Base-by-base conservation (phyloP, 208 protist genomes). In the Trypanosoma platydactyli region DNA sequence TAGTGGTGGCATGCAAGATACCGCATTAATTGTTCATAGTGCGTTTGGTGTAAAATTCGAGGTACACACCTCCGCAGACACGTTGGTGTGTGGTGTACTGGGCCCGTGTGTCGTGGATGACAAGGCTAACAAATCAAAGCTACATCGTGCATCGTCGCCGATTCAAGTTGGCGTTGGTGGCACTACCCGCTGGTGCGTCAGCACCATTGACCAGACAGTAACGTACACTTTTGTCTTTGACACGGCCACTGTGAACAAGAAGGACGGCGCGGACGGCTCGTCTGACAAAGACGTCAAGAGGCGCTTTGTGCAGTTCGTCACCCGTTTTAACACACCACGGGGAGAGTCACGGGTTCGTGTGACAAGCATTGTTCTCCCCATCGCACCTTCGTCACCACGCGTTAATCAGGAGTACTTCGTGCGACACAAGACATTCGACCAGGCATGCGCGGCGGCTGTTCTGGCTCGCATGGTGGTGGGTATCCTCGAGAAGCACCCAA, bases 291-390 rank as follows among this genome's bases (percentile, higher is more conserved):
- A 64, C 1, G n/a, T 41, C 11, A 80, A 84, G 66, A 58, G 75
- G 15, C 88, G 94, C 29, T 97, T 94, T 60, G 50, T 97, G 1
- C 94, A 99, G 82, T 98, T 99, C 50, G 83, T 95, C 0, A 99
- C 98, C 5, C 79, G 79, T 18, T 99, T 99, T 78, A 80, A 87
- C 65, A 88, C 94, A 16, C 56, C 80, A 40, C 61, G 78, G 45
- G 89, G 89, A 3, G 77, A 95, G 68, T 80, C 62, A 38, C 86
- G 93, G 13, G 65, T 98, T 20, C 87, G 95, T 18, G 92, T 98
- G 38, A 97, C 92, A 33, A 98, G 89, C 44, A 53, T 92, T 12
- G 49, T 76, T 53, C 83, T 86, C 63, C 87, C 76, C n/a, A 60
- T 90, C 49, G 77, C 86, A n/a, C 84, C 79, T 5, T 53, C 53